These are phyloP conservation scores for Spizellomyces punctatus DNA, from an alignment of 192 early-diverging fungal genomes.

Conservation along the genomic window DNA sequence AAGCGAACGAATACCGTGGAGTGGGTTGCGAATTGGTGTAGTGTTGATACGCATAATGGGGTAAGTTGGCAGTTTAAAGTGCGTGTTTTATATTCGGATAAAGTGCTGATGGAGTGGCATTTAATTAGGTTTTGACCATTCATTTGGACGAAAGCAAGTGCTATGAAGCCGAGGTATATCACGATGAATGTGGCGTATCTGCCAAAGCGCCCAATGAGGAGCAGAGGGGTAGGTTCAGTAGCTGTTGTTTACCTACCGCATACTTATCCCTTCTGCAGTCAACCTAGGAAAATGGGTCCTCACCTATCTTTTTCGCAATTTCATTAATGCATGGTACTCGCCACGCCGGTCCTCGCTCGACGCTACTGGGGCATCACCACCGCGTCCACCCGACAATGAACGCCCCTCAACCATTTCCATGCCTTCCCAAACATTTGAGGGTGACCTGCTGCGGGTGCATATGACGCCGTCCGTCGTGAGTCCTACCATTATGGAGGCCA, in stretches of 20 bases:
- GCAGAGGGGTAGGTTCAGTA: slow-evolving; percentile 60
- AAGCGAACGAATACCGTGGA: slow-evolving; percentile 67
- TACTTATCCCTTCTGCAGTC: slow-evolving; percentile 49
- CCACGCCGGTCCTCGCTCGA: neutral
- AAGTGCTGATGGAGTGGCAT: neutral
- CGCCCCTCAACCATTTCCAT: neutral
- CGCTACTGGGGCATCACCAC: neutral
- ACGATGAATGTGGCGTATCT: slow-evolving; percentile 70
- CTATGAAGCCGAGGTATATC: slow-evolving; percentile 90
- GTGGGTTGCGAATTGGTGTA: slow-evolving; percentile 89
- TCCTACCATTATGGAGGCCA: neutral
- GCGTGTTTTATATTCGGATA: neutral
- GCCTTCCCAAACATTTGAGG: neutral
- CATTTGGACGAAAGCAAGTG: slow-evolving; percentile 80
- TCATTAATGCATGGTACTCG: neutral
- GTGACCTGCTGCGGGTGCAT: neutral
- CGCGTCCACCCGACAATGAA: neutral
- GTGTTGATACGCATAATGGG: slow-evolving; percentile 88
- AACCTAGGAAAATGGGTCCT: slow-evolving; percentile 85
- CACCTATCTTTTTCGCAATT: slow-evolving; percentile 66
- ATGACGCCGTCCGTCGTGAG: neutral
- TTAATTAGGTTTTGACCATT: slow-evolving; percentile 65
- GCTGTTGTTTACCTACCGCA: neutral
- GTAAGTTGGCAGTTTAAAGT: slow-evolving; percentile 39
- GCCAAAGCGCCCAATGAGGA: slow-evolving; percentile 61